These are phyloP conservation scores for Colletotrichum ledebouriae DNA, from an alignment of 2,329 filamentous ascomycete genomes.

Conservation along the genomic window DNA sequence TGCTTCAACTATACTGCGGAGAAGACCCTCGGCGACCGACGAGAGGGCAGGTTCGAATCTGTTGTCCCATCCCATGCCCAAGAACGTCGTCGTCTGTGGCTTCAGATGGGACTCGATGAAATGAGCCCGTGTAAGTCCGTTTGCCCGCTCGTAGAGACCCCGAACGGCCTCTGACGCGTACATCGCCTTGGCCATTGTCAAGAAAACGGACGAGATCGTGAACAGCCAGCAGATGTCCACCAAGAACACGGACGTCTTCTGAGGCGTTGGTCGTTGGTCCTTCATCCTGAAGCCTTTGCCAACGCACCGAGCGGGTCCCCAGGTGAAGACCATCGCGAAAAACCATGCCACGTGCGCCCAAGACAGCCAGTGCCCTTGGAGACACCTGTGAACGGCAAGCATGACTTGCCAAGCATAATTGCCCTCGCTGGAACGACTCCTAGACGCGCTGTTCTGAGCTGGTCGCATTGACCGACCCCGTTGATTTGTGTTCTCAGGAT, in stretches of 20 bases:
- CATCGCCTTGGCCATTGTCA: background rate
- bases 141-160: slow-evolving; percentile 26
- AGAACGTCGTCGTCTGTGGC: background rate
- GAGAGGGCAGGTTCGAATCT: background rate
- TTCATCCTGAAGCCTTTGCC: background rate
- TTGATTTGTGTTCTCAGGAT: too few relatives aligned
- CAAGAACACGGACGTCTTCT: slow-evolving; percentile 10
- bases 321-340: background rate
- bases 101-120: slow-evolving; percentile 20
- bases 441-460: too few relatives aligned
- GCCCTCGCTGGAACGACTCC: too few relatives aligned
- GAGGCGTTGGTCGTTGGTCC: background rate
- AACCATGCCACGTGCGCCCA: background rate
- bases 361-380: background rate
- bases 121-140: slow-evolving; percentile 30
- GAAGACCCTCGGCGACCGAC: background rate
- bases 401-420: background rate
- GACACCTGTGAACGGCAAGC: background rate
- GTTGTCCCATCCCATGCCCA: slow-evolving; percentile 16
- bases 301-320: background rate
- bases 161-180: slow-evolving; percentile 9
- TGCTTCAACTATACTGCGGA: background rate
- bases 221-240: background rate
- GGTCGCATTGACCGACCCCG: too few relatives aligned
- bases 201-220: too few relatives aligned